These are phyloP conservation scores for Colletotrichum sp. DNA, from an alignment of 2,329 filamentous ascomycete species.

Conservation along the genomic window DNA sequence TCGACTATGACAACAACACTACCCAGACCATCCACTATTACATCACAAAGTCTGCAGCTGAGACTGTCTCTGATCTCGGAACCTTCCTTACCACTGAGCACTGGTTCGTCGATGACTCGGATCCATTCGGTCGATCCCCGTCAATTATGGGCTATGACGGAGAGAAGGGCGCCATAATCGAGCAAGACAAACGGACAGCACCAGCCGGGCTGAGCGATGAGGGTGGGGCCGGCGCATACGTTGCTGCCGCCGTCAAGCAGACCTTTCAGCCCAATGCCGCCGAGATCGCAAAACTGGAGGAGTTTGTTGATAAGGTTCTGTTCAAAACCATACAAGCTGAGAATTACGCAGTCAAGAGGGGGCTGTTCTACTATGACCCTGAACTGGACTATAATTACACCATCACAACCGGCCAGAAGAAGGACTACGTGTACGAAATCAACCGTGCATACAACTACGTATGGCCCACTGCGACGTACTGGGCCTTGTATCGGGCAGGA, in stretches of 20 bases:
- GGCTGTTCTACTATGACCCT: conserved; percentile 62
- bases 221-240: conserved; percentile 59
- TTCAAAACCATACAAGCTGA: conserved; percentile 52
- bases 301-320: conserved; percentile 55
- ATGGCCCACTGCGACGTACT: conserved; percentile 60
- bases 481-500: conserved; percentile 60
- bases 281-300: conserved; percentile 58
- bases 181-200: conserved; percentile 57
- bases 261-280: conserved; percentile 49
- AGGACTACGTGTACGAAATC: conserved; percentile 45
- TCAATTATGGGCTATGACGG: conserved; percentile 64
- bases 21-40: conserved; percentile 62
- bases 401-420: conserved; percentile 46
- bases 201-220: conserved; percentile 65
- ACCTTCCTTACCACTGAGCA: conserved; percentile 58
- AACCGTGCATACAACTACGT: conserved; percentile 65
- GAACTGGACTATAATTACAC: conserved; percentile 42
- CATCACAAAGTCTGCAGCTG: conserved; percentile 50
- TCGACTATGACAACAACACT: conserved; percentile 51
- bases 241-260: conserved; percentile 61
- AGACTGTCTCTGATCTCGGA: conserved; percentile 51
- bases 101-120: conserved; percentile 54
- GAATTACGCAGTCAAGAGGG: conserved; percentile 48
- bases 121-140: conserved; percentile 58
- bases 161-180: conserved; percentile 46